Conservation (phyloP, 2,329 filamentous ascomycete species). For the Talaromyces sp. region DNA sequence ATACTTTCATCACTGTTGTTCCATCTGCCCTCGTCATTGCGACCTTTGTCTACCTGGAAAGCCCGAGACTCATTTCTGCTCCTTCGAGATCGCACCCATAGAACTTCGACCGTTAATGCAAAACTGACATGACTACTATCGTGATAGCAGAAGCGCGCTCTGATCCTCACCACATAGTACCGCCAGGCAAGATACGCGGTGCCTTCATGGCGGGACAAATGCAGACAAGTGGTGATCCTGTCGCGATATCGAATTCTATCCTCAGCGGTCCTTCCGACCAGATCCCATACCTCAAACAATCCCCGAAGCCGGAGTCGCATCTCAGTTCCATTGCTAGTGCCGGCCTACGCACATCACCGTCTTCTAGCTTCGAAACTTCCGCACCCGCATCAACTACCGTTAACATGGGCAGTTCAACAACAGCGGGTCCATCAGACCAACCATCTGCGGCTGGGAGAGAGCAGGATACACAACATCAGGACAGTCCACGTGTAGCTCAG, state of each 20-base stretch:
- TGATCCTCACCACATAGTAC: conserved; percentile 26
- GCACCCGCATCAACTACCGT: conserved; percentile 25
- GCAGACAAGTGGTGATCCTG: conserved; percentile 38
- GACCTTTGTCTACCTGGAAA: neutral
- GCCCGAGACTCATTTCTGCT: neutral
- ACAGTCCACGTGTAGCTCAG: conserved; percentile 38
- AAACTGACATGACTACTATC: conserved; percentile 34
- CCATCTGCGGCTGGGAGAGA: conserved; percentile 30
- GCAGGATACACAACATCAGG: conserved; percentile 22
- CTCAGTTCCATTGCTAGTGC: conserved; percentile 40
- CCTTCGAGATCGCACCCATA: neutral
- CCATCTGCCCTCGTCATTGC: neutral
- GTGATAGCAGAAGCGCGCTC: conserved; percentile 22
- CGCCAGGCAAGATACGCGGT: conserved; percentile 28
- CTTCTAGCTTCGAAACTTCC: conserved; percentile 32
- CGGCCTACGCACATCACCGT: conserved; percentile 33
- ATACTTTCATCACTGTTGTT: neutral
- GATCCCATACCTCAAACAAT: conserved; percentile 31
- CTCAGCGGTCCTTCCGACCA: conserved; percentile 28
- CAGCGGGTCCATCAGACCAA: conserved; percentile 41
- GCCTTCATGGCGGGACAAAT: conserved; percentile 42
- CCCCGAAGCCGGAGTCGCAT: conserved; percentile 31
- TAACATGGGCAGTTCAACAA: conserved; percentile 49
- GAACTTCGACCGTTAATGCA: neutral
- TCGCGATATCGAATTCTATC: conserved; percentile 31